These are phyloP conservation scores for Galerina marginata DNA, from an alignment of 768 basidiomycete genomes.

Conservation along the genomic window DNA sequence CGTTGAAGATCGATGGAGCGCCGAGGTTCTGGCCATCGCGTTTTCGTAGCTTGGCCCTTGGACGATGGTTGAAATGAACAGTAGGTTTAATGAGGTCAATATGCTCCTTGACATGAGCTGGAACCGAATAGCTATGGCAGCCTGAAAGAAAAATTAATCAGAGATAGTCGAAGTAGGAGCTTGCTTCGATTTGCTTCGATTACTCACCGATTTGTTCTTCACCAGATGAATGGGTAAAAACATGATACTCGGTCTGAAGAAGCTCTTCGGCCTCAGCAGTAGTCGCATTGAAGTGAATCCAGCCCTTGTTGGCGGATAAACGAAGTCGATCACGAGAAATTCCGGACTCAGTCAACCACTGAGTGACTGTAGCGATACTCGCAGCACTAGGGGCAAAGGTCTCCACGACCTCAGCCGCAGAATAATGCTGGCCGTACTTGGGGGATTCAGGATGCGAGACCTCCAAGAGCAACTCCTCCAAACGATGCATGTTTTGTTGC, in stretches of 20 bases:
- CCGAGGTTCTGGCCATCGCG: constrained; percentile 17
- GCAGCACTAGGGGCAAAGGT: constrained; percentile 51
- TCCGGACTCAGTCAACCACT: constrained; percentile 50
- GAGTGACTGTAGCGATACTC: constrained; percentile 44
- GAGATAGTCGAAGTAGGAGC: not conserved
- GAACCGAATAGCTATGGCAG: constrained; percentile 46
- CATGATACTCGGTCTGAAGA: constrained; percentile 51
- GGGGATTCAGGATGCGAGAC: constrained; percentile 57
- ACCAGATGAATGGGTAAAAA: constrained; percentile 47
- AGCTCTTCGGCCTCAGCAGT: constrained; percentile 47
- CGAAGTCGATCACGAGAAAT: constrained; percentile 42
- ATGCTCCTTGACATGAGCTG: constrained; percentile 43
- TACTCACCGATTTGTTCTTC: constrained; percentile 45
- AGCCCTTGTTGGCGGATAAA: constrained; percentile 44
- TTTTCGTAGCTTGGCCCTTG: constrained; percentile 22
- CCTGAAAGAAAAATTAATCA: constrained; percentile 33
- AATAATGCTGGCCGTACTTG: constrained; percentile 57
- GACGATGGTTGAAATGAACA: constrained; percentile 44
- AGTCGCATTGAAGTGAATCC: constrained; percentile 48
- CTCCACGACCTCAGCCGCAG: constrained; percentile 45
- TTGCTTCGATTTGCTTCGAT: not conserved
- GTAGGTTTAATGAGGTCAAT: constrained; percentile 51
- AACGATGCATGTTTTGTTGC: constrained; percentile 49
- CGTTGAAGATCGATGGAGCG: constrained; percentile 20
- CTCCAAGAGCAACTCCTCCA: constrained; percentile 51